Base-by-base conservation (phyloP, 2,329 filamentous ascomycete genomes). In the Colletotrichum tropicale region DNA sequence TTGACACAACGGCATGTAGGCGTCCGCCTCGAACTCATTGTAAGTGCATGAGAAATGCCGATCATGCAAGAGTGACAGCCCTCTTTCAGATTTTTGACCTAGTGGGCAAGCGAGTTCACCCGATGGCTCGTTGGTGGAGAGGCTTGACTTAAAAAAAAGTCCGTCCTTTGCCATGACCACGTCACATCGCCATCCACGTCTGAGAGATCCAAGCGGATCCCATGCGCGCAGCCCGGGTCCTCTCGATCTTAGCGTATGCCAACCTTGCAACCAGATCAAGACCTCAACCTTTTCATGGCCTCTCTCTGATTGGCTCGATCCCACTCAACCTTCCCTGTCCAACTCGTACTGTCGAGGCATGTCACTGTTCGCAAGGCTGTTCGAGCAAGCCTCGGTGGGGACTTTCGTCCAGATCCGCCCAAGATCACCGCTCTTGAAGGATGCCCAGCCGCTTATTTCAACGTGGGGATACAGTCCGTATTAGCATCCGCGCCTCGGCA, bases 171-270 rank as follows among this genome's bases (percentile, higher is more conserved):
- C 74, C 70, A 34, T 68, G 58, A 68, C 70, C 70, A 75, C 48
- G 70, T 69, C 74, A 73, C 48, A 69, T 75, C 65, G 43, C 18
- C 48, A 24, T 43, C 36, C 15, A 66, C 21, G 74, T 69, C 70
- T 26, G 74, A 74, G 74, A 66, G 70, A 69, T 62, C 74, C 62
- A 74, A 73, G 74, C 74, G 70, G 70, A 69, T 72, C 64, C 68
- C 56, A 73, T n/a, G 58, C 38, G 62, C 73, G 58, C 43, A 28
- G 74, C 36, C 64, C 70, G 34, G 64, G 28, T 55, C 32, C 64
- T 52, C 21, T 48, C 38, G 32, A 68, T 69, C 74, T 68, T 74
- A 65, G 70, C 74, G 56, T 28, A 62, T n/a, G 28, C 66, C 56
- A 68, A 60, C 64, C 73, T 73, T 64, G 70, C 70, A 65, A 26